A percentile compares a stretch with the other conserved stretches of the same genome.
These are phyloP conservation scores for Saccharomyces uvarum DNA, from an alignment of 1,139 yeast genomes.

Conservation along the genomic window DNA sequence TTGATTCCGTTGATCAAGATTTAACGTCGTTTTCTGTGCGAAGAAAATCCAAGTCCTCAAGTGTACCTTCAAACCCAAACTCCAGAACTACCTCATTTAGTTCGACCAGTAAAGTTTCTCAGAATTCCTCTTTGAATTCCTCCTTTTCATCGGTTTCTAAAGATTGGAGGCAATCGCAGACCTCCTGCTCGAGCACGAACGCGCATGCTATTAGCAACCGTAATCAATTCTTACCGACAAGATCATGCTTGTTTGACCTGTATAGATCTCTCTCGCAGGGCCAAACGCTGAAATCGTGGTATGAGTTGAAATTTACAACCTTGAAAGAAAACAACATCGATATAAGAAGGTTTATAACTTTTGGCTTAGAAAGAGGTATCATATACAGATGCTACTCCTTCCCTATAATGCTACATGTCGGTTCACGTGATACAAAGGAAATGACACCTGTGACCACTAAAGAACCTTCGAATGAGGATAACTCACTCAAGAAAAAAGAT, in stretches of 20 bases:
- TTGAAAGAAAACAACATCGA: slow-evolving; percentile 65
- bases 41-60: not conserved
- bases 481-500: slow-evolving; percentile 12
- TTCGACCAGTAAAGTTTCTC: slow-evolving; percentile 6
- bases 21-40: slow-evolving; percentile 9
- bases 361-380: slow-evolving; percentile 76
- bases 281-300: slow-evolving; percentile 75
- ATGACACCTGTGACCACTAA: slow-evolving; percentile 6
- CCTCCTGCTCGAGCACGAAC: slow-evolving; percentile 18
- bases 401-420: slow-evolving; percentile 46
- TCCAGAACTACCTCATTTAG: slow-evolving; percentile 14
- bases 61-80: not conserved
- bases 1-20: slow-evolving; percentile 7
- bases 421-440: slow-evolving; percentile 34
- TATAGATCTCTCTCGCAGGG: slow-evolving; percentile 79
- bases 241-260: slow-evolving; percentile 59
- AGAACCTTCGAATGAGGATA: slow-evolving; percentile 25
- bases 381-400: slow-evolving; percentile 74
- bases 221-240: slow-evolving; percentile 46
- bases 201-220: slow-evolving; percentile 13
- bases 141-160: slow-evolving; percentile 7
- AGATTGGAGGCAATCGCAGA: slow-evolving; percentile 17
- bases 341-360: slow-evolving; percentile 72
- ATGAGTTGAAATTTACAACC: slow-evolving; percentile 49
- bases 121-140: slow-evolving; percentile 4